phyloP scores from a whole-genome alignment of 2,329 filamentous ascomycete species.

The Neodidymelliopsis sp. region DNA sequence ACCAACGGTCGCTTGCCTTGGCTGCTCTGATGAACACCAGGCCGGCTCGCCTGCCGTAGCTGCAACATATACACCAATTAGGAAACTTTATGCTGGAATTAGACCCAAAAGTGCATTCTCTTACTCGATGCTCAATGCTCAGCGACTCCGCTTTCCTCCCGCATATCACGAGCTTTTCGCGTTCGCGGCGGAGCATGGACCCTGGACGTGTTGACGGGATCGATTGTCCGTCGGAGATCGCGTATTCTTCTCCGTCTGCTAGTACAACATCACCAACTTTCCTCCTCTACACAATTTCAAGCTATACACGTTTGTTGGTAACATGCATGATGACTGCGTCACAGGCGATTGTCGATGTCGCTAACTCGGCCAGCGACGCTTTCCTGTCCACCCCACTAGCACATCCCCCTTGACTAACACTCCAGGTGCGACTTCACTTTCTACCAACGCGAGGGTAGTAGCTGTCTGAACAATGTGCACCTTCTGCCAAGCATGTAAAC shows the following conservation, averaged over 20 bases:
- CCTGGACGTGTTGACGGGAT: slow-evolving; percentile 16
- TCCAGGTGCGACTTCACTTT: no score
- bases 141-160: slow-evolving; percentile 14
- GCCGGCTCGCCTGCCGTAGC: slow-evolving; percentile 14
- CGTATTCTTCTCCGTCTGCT: slow-evolving; percentile 10
- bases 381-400: no score
- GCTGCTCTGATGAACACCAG: background rate
- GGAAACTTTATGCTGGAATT: slow-evolving; percentile 14
- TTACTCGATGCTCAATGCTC: slow-evolving; percentile 19
- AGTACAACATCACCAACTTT: slow-evolving; percentile 4
- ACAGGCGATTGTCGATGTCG: no score
- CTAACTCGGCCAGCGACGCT: no score
- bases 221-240: slow-evolving; percentile 19
- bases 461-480: no score
- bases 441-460: no score
- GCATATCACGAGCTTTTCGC: slow-evolving; percentile 10
- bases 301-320: no score
- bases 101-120: slow-evolving; percentile 15
- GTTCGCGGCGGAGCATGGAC: slow-evolving; percentile 11
- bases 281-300: no score
- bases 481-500: no score
- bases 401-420: no score
- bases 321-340: no score
- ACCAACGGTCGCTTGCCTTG: slow-evolving; percentile 13
- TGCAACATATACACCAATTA: slow-evolving; percentile 16